A percentile compares a stretch with the other conserved stretches of the same genome.
These are phyloP conservation scores for Paraphaeosphaeria sporulosa DNA, from an alignment of 2,329 filamentous ascomycete species.

Conservation along the genomic window DNA sequence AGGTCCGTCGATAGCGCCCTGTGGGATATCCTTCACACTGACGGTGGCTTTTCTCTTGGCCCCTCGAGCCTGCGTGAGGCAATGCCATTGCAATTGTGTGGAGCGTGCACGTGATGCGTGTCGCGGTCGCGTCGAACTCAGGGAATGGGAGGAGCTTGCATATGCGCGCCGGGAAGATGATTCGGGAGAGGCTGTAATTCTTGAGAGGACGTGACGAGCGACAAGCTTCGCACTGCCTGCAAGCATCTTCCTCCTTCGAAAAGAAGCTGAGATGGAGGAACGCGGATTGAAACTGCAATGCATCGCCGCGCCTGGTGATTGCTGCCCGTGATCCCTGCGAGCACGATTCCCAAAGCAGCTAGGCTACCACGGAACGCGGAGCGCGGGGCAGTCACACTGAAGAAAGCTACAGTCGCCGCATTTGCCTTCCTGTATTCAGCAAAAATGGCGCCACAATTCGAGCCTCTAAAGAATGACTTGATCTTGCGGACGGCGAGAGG, in stretches of 20 bases:
- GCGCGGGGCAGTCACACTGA: slow-evolving; percentile 32
- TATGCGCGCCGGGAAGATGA: not conserved
- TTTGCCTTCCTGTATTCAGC: slow-evolving; percentile 14
- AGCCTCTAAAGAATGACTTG: slow-evolving; percentile 90
- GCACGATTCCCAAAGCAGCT: slow-evolving; percentile 32
- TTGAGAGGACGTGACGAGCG: slow-evolving; percentile 14
- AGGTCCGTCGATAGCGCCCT: slow-evolving; percentile 60
- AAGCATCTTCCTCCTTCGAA: slow-evolving; percentile 28
- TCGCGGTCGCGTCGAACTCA: slow-evolving; percentile 33
- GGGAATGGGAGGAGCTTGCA: slow-evolving; percentile 14
- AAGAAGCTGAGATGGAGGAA: not conserved
- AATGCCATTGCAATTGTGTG: slow-evolving; percentile 22
- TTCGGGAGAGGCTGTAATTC: not conserved
- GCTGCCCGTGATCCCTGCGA: not conserved
- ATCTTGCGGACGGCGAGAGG: slow-evolving; percentile 89
- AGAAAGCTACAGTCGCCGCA: slow-evolving; percentile 4
- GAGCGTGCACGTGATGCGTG: slow-evolving; percentile 39
- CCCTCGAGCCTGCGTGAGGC: slow-evolving; percentile 37
- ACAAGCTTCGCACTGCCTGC: slow-evolving; percentile 16
- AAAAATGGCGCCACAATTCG: slow-evolving; percentile 75
- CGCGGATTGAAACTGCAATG: slow-evolving; percentile 7
- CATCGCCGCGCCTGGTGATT: not conserved
- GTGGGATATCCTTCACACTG: slow-evolving; percentile 57
- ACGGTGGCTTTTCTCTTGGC: slow-evolving; percentile 52
- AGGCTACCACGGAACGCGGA: slow-evolving; percentile 21